Evolutionary conservation across 2,329 filamentous ascomycete genomes (phyloP).

Genomic region (Fusarium mangiferae): DNA sequence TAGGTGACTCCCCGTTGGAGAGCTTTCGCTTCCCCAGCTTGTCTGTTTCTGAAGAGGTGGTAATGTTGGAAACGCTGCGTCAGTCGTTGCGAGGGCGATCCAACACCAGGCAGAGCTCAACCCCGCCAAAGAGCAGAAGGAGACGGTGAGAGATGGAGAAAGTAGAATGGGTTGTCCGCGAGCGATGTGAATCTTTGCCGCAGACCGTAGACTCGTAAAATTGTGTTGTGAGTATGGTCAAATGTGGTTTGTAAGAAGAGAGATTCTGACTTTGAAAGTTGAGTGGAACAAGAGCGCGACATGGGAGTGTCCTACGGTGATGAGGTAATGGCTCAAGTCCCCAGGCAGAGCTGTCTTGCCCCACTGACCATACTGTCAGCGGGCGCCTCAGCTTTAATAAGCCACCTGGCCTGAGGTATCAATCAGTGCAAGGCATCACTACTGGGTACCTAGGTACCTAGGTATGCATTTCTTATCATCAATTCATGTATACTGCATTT

Average conservation of each 20-base stretch:
- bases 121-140: conserved; percentile 47
- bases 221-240: conserved; percentile 15
- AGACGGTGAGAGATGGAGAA: conserved; percentile 18
- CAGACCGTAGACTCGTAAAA: conserved; percentile 19
- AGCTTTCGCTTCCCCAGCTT: conserved; percentile 76
- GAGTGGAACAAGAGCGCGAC: conserved; percentile 30
- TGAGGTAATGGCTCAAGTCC: conserved; percentile 43
- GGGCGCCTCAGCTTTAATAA: conserved; percentile 30
- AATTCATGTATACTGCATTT: too few relatives aligned
- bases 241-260: conserved; percentile 27
- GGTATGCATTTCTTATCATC: too few relatives aligned
- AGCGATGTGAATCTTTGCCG: conserved; percentile 23
- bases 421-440: neutral
- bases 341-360: conserved; percentile 24
- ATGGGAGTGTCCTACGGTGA: conserved; percentile 31
- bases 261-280: conserved; percentile 21
- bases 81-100: conserved; percentile 41
- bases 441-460: too few relatives aligned
- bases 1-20: conserved; percentile 68
- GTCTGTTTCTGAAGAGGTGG: conserved; percentile 49
- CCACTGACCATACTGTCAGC: conserved; percentile 10
- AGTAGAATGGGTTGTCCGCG: conserved; percentile 9
- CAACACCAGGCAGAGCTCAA: conserved; percentile 52
- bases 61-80: conserved; percentile 49
- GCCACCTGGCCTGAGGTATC: conserved; percentile 3